phyloP scores from a whole-genome alignment of 257 asterid species.

The Solanum chmielewskii region DNA sequence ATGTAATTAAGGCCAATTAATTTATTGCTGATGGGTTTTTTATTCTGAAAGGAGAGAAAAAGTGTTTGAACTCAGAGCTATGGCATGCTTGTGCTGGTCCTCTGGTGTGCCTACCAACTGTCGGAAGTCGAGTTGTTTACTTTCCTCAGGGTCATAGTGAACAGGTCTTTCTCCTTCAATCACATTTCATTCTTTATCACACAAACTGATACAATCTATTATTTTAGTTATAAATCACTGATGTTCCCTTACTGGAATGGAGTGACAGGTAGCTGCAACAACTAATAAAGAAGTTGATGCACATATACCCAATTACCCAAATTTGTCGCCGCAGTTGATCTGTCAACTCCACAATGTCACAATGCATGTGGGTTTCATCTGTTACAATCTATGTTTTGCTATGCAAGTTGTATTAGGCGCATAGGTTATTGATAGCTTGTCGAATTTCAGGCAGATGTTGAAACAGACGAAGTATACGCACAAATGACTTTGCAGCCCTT shows the following conservation, averaged over 20 bases:
- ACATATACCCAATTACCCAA: constrained; percentile 91
- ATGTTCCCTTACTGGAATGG: constrained; percentile 10
- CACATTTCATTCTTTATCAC: neutral
- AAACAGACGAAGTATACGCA: constrained; percentile 95
- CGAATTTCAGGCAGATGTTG: constrained; percentile 85
- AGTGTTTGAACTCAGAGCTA: constrained; percentile 88
- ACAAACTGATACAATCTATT: neutral
- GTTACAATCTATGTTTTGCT: neutral
- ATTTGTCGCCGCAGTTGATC: constrained; percentile 79
- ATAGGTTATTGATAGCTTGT: constrained; percentile 4
- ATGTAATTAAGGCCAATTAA: neutral
- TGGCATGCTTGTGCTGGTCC: constrained; percentile 99
- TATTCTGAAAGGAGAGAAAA: constrained; percentile 69
- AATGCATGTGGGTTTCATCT: constrained; percentile 78
- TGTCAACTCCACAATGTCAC: constrained; percentile 98
- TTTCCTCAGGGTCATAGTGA: constrained; percentile 99
- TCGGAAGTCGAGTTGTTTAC: constrained; percentile 93
- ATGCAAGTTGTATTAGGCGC: neutral
- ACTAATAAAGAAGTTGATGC: constrained; percentile 91
- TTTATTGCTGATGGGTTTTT: constrained; percentile 24
- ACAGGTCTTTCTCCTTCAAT: constrained; percentile 42
- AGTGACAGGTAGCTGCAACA: constrained; percentile 77
- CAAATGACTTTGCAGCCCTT: constrained; percentile 97
- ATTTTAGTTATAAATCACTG: neutral
- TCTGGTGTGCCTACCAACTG: constrained; percentile 70